phyloP scores from a whole-genome alignment of 495 filamentous ascomycete species.

The Astrothelium subdiscretum region DNA sequence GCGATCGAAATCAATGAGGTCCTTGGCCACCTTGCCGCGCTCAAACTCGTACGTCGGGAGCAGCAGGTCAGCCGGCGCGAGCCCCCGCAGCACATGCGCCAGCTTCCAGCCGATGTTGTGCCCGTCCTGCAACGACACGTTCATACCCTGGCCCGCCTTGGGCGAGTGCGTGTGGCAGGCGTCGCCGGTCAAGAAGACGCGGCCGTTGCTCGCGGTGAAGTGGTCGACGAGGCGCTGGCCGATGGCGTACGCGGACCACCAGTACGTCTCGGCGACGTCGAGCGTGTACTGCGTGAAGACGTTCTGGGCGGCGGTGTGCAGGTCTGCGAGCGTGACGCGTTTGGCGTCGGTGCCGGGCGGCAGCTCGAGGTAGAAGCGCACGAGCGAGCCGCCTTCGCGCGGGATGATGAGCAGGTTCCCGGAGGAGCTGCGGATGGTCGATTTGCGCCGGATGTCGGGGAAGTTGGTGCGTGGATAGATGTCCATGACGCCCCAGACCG shows the following conservation, averaged over 20 bases:
- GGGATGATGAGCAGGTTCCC: constrained; percentile 54
- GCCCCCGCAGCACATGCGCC: constrained; percentile 53
- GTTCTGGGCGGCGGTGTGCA: not conserved
- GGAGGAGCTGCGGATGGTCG: constrained; percentile 38
- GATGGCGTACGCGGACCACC: constrained; percentile 52
- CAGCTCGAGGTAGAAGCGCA: constrained; percentile 53
- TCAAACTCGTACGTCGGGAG: constrained; percentile 62
- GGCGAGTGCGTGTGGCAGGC: constrained; percentile 76
- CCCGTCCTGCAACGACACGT: constrained; percentile 70
- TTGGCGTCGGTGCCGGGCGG: constrained; percentile 40
- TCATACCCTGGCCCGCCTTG: constrained; percentile 80
- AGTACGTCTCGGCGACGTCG: constrained; percentile 38
- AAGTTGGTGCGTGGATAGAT: constrained; percentile 63
- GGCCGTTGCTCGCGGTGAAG: constrained; percentile 21
- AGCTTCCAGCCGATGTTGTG: constrained; percentile 83
- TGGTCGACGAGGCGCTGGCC: constrained; percentile 47
- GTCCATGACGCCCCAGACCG: constrained; percentile 79
- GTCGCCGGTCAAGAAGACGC: constrained; percentile 63
- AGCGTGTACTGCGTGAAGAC: constrained; percentile 48
- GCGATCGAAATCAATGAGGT: constrained; percentile 49
- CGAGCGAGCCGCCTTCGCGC: constrained; percentile 48
- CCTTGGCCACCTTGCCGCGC: constrained; percentile 56
- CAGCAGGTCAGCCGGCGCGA: constrained; percentile 41
- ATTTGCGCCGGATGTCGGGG: constrained; percentile 58
- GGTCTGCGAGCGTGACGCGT: not conserved